Base-by-base conservation (phyloP, 192 early-diverging fungal genomes). In the Borealophlyctis nickersoniae region DNA sequence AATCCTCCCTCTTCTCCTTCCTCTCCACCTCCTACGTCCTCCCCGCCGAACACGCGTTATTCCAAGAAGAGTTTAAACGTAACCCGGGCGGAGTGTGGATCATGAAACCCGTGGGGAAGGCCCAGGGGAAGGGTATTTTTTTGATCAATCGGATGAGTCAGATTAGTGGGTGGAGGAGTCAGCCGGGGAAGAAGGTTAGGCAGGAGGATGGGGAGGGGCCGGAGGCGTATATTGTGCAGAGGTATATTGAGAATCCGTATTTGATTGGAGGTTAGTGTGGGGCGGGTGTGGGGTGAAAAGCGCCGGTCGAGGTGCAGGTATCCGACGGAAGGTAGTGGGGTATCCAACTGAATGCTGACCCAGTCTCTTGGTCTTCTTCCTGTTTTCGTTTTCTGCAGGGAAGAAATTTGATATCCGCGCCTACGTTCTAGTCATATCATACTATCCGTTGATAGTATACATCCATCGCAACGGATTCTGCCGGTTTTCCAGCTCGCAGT, bases 61-160 rank as follows among this genome's bases (percentile, higher is more conserved):
- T 86, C 52, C 79, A 84, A 49, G 84, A 86, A 63, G 84, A 86
- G 69, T 86, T 86, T 66, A 86, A 83, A 60, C 60, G 81, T n/a
- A 80, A 82, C 58, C 74, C 77, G 7, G 83, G 84, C n/a, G 60
- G 69, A 27, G 72, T 83, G 7, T 86, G 84, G 84, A 86, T 86
- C 57, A 86, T 86, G 84, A 86, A 86, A 58, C 84, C 84, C 1
- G 84, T 86, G 4, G 84, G 84, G 26, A 86, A 83, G 71, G 82
- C 84, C 27, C 84, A 86, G 58, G 84, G 84, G 11, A 86, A 85
- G 60, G 84, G 84, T n/a, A 86, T 86, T 45, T 86, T 86, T 52
- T 60, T 86, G 23, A 83, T 86, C 76, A 85, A 86, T 67, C 78
- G 77, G 66, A 77, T 86, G 48, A 69, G 63, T n/a, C 81, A 84